phyloP scores from a whole-genome alignment of 148 eudicot species.

The Silene latifolia region DNA sequence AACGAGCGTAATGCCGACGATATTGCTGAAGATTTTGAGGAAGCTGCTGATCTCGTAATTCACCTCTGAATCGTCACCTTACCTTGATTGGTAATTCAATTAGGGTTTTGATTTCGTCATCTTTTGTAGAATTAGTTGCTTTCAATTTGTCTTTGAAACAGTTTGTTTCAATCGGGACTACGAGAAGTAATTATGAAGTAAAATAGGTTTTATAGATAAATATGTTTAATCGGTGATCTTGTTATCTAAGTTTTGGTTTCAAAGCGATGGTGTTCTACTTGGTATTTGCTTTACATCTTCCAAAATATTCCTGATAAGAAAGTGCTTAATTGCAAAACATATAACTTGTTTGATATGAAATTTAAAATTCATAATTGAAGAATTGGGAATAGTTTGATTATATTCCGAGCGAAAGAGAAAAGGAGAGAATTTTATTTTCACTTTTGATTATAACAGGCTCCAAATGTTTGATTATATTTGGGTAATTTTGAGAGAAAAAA shows the following conservation, averaged over 20 bases:
- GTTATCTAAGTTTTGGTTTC: not conserved
- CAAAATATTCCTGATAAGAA: not conserved
- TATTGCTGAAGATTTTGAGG: conserved; percentile 59
- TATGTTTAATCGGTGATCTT: not conserved
- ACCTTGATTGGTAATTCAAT: conserved; percentile 55
- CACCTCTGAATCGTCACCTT: conserved; percentile 26
- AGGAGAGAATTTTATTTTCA: too few species aligned
- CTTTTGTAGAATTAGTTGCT: not conserved
- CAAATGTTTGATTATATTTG: too few species aligned
- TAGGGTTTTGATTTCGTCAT: conserved; percentile 3
- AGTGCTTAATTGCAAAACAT: not conserved
- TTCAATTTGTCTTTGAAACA: not conserved
- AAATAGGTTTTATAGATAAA: not conserved
- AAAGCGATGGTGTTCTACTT: not conserved
- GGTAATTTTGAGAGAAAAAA: too few species aligned
- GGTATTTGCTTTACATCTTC: not conserved
- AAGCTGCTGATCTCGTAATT: conserved; percentile 27
- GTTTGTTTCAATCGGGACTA: not conserved
- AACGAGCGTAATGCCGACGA: conserved; percentile 45
- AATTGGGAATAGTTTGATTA: too few species aligned
- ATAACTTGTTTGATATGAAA: too few species aligned
- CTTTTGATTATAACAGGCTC: too few species aligned
- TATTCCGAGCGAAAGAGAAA: too few species aligned
- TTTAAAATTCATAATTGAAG: too few species aligned
- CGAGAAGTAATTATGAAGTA: not conserved